Base-by-base conservation (phyloP, 108 stramenopile genomes). In the Thalassiosira profunda region DNA sequence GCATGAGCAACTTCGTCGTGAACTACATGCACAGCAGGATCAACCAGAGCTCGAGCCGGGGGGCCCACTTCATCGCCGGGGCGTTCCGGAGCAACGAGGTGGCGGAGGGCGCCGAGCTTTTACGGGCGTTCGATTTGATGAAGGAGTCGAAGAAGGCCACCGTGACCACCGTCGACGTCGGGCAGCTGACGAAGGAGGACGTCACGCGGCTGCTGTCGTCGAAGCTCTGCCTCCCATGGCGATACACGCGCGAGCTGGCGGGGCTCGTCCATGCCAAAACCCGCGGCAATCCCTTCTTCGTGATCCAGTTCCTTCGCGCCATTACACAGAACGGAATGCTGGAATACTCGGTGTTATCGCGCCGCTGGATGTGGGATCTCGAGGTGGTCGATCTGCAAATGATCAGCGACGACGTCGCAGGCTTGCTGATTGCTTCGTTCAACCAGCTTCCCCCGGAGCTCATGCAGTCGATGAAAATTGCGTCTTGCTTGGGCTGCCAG, bases 321-420 rank as follows among this genome's bases (percentile, higher is more conserved):
- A 40, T 85, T 0, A 42, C 59, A 25, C 54, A 72, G 5, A 21
- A 28, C 11, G 46, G 37, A 2, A 15, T 74, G 2, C 46, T 90
- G 0, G 56, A 56, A 1, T 90, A 77, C 47, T 57, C 41, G 40
- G 40, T 74, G 54, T 31, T 44, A 14, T 49, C 56, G n/a, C 29
- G 59, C 18, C 23, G 51, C 31, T 90, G 88, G 85, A 65, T 69
- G 5, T 90, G 88, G 88, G 72, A 84, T 44, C 45, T 76, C 1
- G 59, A 70, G 1, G 33, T 6, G 6, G 52, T 76, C 26, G 43
- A 58, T 9, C 24, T 65, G 40, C 29, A 54, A 10, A 60, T 29
- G 40, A 56, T 57, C 14, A 24, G 26, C 5, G 35, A 18, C 36
- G 26, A 25, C 28, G 25, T 48, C 1, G 69, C 46, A 8, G 10